Conservation (phyloP, 2,329 filamentous ascomycete genomes). For the Nigrospora sphaerica region DNA sequence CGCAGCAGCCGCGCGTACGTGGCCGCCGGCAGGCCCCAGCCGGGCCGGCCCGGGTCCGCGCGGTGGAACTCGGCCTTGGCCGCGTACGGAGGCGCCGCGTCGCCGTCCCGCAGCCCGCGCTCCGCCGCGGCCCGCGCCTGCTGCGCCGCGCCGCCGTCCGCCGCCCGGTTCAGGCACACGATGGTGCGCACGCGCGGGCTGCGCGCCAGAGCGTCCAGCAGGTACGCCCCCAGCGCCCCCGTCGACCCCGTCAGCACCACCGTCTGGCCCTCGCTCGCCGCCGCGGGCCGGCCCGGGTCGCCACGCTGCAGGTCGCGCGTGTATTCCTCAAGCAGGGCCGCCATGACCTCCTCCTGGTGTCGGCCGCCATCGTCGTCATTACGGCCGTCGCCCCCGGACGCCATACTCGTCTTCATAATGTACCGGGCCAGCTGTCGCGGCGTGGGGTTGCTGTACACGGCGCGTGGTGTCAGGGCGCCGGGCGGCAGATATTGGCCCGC, state of each 20-base stretch:
- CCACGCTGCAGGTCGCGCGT: conserved; percentile 18
- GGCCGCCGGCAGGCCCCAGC: conserved; percentile 37
- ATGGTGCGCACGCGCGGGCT: conserved; percentile 30
- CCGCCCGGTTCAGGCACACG: conserved; percentile 40
- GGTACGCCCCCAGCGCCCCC: conserved; percentile 39
- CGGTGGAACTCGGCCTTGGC: conserved; percentile 38
- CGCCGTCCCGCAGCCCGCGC: conserved; percentile 25
- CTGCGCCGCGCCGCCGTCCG: conserved; percentile 28
- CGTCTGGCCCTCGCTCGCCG: conserved; percentile 26
- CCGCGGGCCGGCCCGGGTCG: conserved; percentile 15
- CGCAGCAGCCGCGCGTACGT: conserved; percentile 27
- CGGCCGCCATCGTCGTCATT: conserved; percentile 4
- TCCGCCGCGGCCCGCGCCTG: conserved; percentile 28
- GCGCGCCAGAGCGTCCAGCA: conserved; percentile 29
- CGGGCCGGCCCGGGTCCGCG: conserved; percentile 36
- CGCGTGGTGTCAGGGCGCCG: conserved; percentile 23
- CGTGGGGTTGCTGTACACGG: conserved; percentile 31
- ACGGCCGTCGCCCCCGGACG: conserved; percentile 2
- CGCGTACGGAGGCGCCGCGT: conserved; percentile 15
- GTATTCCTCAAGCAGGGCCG: conserved; percentile 26
- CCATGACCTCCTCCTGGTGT: conserved; percentile 22
- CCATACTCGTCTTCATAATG: conserved; percentile 17
- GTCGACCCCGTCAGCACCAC: conserved; percentile 42
- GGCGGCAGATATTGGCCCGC: conserved; percentile 15
- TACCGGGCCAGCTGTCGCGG: conserved; percentile 24